Base-by-base conservation (phyloP, 2,329 filamentous ascomycete species). In the Fusarium acutatum region DNA sequence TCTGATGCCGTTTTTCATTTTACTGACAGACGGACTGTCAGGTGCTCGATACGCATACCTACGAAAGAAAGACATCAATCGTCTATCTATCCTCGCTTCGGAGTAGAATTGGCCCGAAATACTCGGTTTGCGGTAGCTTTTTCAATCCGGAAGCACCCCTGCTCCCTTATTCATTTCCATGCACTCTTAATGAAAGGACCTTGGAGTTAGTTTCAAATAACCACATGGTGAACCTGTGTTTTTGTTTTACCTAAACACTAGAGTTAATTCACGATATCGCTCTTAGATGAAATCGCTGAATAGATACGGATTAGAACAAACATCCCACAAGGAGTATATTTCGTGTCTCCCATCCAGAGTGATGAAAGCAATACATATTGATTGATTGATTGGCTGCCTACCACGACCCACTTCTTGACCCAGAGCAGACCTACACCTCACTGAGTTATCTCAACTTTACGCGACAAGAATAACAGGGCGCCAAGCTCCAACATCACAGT, bases 381-480 rank as follows among this genome's bases (percentile, higher is more conserved):
- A 78, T 77, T 78, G 74, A n/a, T 18, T 76, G 61, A 77, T 77
- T 77, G 75, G 75, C 18, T 49, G 30, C 56, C 67, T 64, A 73
- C 67, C 68, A 58, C 41, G 28, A 35, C 59, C 49, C 34, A 41
- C 47, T 64, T 57, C 43, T 52, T 52, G 32, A 40, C 24, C 24
- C 12, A 26, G 49, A 24, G 30, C 32, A 35, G 9, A 37, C 24
- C 50, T 53, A 28, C 20, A 53, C 24, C 50, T 53, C 35, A 14
- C 20, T 28, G 24, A 28, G 34, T 40, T 28, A 40, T 38, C n/a
- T 57, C 24, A 50, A 24, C 43, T 49, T 60, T 50, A 66, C 63
- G 46, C 68, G 59, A 38, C 50, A 32, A n/a, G 24, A 26, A 37
- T 26, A 46, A 26, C 13, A 47, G 40, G 44, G 37, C 43, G 22